Percentiles rank a stretch among this genome's conserved stretches.
phyloP scores from a whole-genome alignment of 202 grass and related monocot genomes.

The Setaria italica region DNA sequence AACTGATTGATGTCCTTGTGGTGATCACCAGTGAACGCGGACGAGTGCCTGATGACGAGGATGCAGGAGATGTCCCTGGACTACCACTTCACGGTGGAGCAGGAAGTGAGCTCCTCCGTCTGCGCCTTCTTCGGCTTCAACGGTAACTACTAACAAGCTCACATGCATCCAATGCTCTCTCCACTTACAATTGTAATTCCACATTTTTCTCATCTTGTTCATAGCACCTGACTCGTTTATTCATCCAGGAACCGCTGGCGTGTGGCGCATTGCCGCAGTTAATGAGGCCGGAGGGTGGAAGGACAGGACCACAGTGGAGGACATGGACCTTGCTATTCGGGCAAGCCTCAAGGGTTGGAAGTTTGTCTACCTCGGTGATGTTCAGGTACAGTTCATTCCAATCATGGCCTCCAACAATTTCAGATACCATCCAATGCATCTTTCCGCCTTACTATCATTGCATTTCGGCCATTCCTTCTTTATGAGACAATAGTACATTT shows the following conservation, averaged over 20 bases:
- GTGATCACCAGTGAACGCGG: slow-evolving; percentile 83
- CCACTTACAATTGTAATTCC: too few relatives aligned
- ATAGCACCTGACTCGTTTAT: neutral
- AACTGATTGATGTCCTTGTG: neutral
- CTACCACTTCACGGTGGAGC: slow-evolving; percentile 98
- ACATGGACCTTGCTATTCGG: slow-evolving; percentile 97
- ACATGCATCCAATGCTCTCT: neutral
- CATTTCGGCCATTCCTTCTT: neutral
- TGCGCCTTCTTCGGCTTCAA: slow-evolving; percentile 98
- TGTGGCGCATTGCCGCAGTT: slow-evolving; percentile 85
- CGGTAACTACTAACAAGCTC: slow-evolving; percentile 44
- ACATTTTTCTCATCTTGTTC: neutral
- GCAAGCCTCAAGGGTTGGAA: slow-evolving; percentile 99
- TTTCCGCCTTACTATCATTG: slow-evolving; percentile 39
- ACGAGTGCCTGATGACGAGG: slow-evolving; percentile 98
- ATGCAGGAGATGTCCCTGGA: slow-evolving; percentile 99
- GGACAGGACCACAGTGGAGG: slow-evolving; percentile 92
- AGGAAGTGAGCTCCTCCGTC: slow-evolving; percentile 90
- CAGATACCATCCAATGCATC: slow-evolving; percentile 31
- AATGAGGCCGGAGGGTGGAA: slow-evolving; percentile 99
- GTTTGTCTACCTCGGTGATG: slow-evolving; percentile 92
- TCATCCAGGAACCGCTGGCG: slow-evolving; percentile 76
- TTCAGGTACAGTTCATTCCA: slow-evolving; percentile 56
- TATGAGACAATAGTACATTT: slow-evolving; percentile 11
- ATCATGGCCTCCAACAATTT: slow-evolving; percentile 31